Conservation (phyloP, 306 rosid species). For the Cucumis melo region DNA sequence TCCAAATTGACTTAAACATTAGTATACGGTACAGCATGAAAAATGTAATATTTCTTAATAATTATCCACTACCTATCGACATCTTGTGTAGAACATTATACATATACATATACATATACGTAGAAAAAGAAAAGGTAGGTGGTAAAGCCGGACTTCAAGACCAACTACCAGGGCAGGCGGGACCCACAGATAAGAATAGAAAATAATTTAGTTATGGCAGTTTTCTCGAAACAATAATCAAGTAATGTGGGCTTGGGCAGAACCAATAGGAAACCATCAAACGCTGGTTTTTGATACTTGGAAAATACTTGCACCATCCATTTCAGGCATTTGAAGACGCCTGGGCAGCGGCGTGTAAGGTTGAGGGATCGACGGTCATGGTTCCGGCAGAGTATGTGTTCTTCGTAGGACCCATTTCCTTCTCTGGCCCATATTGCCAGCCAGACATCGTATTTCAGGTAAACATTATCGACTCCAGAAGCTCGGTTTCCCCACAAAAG, state of each 20-base stretch:
- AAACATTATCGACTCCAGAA: background rate
- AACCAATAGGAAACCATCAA: background rate
- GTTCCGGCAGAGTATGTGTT: slow-evolving; percentile 51
- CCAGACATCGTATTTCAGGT: slow-evolving; percentile 83
- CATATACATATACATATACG: background rate
- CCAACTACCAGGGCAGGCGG: slow-evolving; percentile 19
- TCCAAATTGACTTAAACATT: background rate
- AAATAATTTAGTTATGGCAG: slow-evolving; percentile 39
- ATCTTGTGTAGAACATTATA: background rate
- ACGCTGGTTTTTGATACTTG: background rate
- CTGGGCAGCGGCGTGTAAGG: slow-evolving; percentile 83
- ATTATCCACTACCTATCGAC: background rate
- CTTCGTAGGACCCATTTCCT: slow-evolving; percentile 80
- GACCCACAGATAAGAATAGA: slow-evolving; percentile 13
- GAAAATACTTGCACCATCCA: background rate
- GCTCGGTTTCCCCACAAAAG: background rate
- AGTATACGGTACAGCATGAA: background rate
- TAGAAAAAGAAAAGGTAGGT: background rate
- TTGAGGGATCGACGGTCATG: slow-evolving; percentile 56
- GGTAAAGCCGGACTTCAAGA: background rate
- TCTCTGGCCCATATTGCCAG: slow-evolving; percentile 82
- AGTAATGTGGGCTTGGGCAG: background rate
- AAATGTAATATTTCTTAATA: background rate
- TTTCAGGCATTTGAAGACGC: slow-evolving; percentile 82
- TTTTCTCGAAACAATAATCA: slow-evolving; percentile 25